A percentile compares a stretch with the other conserved stretches of the same genome.
These are phyloP conservation scores for Aureobasidium sp. DNA, from an alignment of 2,329 filamentous ascomycete species.

Conservation along the genomic window DNA sequence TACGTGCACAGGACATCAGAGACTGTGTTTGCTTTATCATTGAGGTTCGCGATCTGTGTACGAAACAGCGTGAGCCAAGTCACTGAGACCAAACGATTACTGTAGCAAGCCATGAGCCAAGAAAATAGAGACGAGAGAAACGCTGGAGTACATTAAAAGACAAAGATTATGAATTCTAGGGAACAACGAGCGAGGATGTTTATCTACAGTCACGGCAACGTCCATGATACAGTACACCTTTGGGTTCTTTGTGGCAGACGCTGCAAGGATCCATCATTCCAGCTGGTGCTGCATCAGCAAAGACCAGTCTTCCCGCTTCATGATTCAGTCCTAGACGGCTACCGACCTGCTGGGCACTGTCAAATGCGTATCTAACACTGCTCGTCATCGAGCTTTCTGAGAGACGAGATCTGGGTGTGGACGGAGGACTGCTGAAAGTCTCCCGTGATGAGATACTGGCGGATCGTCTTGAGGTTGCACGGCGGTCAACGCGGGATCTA, in stretches of 20 bases:
- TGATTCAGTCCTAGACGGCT: background rate
- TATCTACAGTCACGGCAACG: background rate
- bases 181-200: background rate
- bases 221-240: background rate
- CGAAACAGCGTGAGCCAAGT: too few relatives aligned
- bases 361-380: background rate
- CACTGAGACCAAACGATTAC: too few relatives aligned
- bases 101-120: background rate
- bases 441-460: background rate
- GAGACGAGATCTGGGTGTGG: background rate
- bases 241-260: background rate
- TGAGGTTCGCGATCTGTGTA: too few relatives aligned
- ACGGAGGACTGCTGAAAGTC: background rate
- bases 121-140: background rate
- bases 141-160: too few relatives aligned
- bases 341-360: background rate
- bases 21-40: too few relatives aligned
- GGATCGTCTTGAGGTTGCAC: background rate
- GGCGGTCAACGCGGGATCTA: background rate
- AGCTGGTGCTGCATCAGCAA: background rate
- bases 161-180: too few relatives aligned
- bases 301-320: background rate
- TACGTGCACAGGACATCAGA: too few relatives aligned
- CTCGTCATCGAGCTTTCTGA: background rate
- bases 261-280: slow-evolving; percentile 11